Conservation (phyloP, 2,329 filamentous ascomycete species). For the Capronia americana region DNA sequence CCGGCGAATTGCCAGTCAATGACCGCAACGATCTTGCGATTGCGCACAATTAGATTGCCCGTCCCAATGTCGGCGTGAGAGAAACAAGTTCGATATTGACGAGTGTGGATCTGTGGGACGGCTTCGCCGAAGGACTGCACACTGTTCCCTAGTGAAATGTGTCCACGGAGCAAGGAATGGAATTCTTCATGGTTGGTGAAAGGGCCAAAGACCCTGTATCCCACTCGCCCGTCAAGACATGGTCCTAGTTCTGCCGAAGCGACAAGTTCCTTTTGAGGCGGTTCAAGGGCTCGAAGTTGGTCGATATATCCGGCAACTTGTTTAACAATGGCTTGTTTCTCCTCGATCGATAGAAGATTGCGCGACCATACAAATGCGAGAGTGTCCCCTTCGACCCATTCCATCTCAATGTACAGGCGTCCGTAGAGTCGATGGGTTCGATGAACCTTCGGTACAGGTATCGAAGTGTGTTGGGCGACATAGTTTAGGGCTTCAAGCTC, state of each 20-base stretch:
- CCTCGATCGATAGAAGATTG: too few relatives aligned
- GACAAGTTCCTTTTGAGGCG: constrained; percentile 23
- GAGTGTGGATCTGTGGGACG: constrained; percentile 2
- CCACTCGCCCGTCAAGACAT: constrained; percentile 16
- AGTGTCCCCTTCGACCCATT: too few relatives aligned
- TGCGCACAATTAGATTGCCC: constrained; percentile 39
- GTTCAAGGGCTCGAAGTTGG: constrained; percentile 26
- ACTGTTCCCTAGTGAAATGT: constrained; percentile 13
- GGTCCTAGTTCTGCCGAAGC: constrained; percentile 25
- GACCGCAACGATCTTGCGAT: constrained; percentile 36
- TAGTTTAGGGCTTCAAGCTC: too few relatives aligned
- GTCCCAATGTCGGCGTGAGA: constrained; percentile 38
- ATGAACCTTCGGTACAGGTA: too few relatives aligned
- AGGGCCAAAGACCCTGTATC: constrained; percentile 17
- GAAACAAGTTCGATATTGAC: not conserved
- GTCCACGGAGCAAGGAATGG: constrained; percentile 24
- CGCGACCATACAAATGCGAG: too few relatives aligned
- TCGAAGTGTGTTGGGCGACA: too few relatives aligned
- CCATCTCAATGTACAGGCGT: too few relatives aligned
- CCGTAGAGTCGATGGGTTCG: too few relatives aligned
- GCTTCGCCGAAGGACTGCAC: constrained; percentile 3
- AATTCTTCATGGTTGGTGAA: constrained; percentile 13
- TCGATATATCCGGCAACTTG: too few relatives aligned
- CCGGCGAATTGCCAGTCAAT: constrained; percentile 41
- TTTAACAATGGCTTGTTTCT: too few relatives aligned